Evolutionary conservation across 768 basidiomycete species (phyloP).

Genomic region (Podaxis rugospora): DNA sequence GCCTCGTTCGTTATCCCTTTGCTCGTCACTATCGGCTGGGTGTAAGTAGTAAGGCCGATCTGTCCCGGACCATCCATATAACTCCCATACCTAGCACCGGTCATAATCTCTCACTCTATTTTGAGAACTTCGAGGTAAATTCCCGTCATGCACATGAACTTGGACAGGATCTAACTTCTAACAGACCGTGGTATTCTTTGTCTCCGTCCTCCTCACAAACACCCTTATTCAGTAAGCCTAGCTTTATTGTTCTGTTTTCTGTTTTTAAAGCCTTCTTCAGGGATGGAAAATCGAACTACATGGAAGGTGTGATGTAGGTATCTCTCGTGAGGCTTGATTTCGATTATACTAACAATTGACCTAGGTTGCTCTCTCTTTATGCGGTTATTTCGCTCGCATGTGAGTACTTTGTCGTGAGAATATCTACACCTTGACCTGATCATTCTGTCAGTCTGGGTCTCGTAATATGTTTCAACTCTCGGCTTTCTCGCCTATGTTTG

Average conservation of each 20-base stretch:
- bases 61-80: slow-evolving; percentile 8
- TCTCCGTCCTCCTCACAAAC: slow-evolving; percentile 85
- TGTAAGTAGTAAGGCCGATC: slow-evolving; percentile 36
- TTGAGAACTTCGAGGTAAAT: slow-evolving; percentile 77
- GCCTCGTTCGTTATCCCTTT: slow-evolving; percentile 83
- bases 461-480: slow-evolving; percentile 13
- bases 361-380: slow-evolving; percentile 61
- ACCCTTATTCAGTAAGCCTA: slow-evolving; percentile 63
- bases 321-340: slow-evolving; percentile 18
- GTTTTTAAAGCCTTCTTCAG: slow-evolving; percentile 23
- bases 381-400: slow-evolving; percentile 78
- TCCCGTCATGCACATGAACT: background rate
- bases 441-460: slow-evolving; percentile 24
- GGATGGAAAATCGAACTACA: slow-evolving; percentile 86
- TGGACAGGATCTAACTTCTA: background rate
- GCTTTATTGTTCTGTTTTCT: background rate
- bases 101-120: slow-evolving; percentile 76
- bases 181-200: slow-evolving; percentile 82
- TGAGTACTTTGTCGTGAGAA: slow-evolving; percentile 29
- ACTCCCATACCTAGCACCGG: slow-evolving; percentile 39
- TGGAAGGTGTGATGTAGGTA: slow-evolving; percentile 80
- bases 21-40: slow-evolving; percentile 87
- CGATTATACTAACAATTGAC: slow-evolving; percentile 33
- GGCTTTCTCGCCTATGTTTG: background rate
- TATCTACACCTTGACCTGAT: background rate